A percentile compares a stretch with the other conserved stretches of the same genome.
phyloP scores from a whole-genome alignment of 2,329 filamentous ascomycete species.

The Calonectria fujianensis region DNA sequence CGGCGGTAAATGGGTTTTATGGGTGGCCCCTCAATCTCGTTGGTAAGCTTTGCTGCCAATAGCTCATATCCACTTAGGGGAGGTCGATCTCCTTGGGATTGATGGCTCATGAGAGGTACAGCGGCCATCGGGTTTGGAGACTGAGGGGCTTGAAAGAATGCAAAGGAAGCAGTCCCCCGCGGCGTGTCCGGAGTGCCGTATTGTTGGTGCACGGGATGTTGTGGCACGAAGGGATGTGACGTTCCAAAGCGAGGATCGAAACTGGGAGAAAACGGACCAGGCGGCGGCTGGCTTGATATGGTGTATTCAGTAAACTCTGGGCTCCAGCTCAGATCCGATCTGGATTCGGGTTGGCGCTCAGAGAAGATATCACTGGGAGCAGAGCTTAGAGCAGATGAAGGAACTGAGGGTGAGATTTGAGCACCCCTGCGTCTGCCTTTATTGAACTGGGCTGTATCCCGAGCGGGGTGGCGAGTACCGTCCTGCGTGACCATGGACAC shows the following conservation, averaged over 20 bases:
- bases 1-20: conserved; percentile 84
- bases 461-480: conserved; percentile 57
- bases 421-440: conserved; percentile 30
- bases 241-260: conserved; percentile 35
- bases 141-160: conserved; percentile 39
- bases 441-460: conserved; percentile 23
- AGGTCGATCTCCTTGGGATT: conserved; percentile 58
- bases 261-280: conserved; percentile 20
- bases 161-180: conserved; percentile 30
- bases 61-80: conserved; percentile 77
- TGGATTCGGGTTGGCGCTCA: conserved; percentile 44
- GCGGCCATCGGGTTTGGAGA: conserved; percentile 25
- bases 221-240: conserved; percentile 21
- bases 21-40: conserved; percentile 49
- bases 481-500: conserved; percentile 68
- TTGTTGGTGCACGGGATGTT: conserved; percentile 18
- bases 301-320: conserved; percentile 36
- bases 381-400: conserved; percentile 71
- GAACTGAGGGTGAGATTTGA: conserved; percentile 41
- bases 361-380: conserved; percentile 69
- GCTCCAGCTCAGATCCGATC: conserved; percentile 41
- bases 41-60: conserved; percentile 72
- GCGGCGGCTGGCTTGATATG: conserved; percentile 29
- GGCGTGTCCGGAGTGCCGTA: conserved; percentile 35
- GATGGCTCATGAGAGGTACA: conserved; percentile 3